phyloP scores from a whole-genome alignment of 2,329 filamentous ascomycete species.

The Trichophaea hybrida region DNA sequence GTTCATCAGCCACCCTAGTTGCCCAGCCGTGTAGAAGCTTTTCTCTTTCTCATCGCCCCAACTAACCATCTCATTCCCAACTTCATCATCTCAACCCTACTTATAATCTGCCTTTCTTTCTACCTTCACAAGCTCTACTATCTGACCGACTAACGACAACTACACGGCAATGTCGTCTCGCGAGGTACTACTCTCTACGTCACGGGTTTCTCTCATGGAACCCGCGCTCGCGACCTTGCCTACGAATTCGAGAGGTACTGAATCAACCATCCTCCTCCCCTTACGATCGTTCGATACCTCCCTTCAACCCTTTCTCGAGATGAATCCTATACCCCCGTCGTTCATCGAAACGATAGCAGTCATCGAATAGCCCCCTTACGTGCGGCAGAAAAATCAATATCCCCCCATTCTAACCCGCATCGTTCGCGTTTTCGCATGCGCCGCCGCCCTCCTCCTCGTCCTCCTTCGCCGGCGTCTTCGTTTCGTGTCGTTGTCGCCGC shows the following conservation, averaged over 20 bases:
- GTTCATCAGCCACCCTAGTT: background rate
- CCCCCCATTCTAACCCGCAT: constrained; percentile 15
- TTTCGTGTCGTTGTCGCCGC: constrained; percentile 20
- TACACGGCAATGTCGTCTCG: constrained; percentile 25
- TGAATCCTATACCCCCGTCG: constrained; percentile 6
- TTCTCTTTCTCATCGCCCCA: constrained; percentile 14
- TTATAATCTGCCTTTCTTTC: constrained; percentile 4
- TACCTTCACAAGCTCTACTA: constrained; percentile 15
- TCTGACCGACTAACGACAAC: constrained; percentile 2
- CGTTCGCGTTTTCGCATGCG: constrained; percentile 23
- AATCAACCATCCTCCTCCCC: constrained; percentile 24
- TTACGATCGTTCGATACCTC: constrained; percentile 20
- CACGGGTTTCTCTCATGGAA: constrained; percentile 89
- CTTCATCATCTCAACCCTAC: background rate
- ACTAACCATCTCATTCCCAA: constrained; percentile 4
- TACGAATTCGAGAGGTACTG: constrained; percentile 29
- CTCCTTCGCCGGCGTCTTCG: constrained; percentile 2
- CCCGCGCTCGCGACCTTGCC: constrained; percentile 91
- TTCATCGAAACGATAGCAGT: constrained; percentile 25
- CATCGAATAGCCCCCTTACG: constrained; percentile 21
- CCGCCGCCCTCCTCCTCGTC: constrained; percentile 23
- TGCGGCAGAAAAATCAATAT: constrained; percentile 23
- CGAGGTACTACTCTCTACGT: constrained; percentile 28
- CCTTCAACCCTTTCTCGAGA: background rate
- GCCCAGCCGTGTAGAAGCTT: background rate